Conservation (phyloP, 208 protist genomes). For the Willaertia magna region DNA sequence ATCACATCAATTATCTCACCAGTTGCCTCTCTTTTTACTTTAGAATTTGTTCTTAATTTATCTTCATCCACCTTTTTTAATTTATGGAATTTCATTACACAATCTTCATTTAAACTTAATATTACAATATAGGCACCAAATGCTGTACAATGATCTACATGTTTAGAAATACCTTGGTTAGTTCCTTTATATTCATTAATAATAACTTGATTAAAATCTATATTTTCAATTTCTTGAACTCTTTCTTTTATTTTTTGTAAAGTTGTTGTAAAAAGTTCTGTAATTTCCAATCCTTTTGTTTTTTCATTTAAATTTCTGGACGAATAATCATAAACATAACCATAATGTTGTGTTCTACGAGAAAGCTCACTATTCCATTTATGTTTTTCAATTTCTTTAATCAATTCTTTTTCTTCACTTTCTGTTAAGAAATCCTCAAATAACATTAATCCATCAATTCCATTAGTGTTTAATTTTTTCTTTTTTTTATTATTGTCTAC, state of each 20-base stretch:
- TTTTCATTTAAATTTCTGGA: neutral
- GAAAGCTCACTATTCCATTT: neutral
- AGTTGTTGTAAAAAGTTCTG: too few species aligned
- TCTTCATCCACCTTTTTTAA: neutral
- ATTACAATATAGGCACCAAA: neutral
- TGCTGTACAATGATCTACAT: neutral
- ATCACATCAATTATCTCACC: neutral
- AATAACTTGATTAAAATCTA: neutral
- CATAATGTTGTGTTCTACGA: neutral
- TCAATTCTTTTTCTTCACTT: neutral
- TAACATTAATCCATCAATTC: neutral
- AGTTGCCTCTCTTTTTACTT: neutral
- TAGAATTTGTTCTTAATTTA: neutral
- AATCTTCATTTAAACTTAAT: neutral
- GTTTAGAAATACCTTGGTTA: neutral
- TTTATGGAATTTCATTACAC: neutral
- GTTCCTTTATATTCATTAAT: neutral
- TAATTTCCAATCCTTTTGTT: too few species aligned
- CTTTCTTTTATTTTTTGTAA: neutral
- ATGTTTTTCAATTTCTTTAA: neutral
- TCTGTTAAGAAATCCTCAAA: slow-evolving; percentile 2
- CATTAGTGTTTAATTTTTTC: too few species aligned
- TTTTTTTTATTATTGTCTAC: too few species aligned
- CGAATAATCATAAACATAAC: neutral
- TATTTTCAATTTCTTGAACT: neutral